Conservation (phyloP, 352 stramenopile genomes). For the Aphanomyces cochlioides region DNA sequence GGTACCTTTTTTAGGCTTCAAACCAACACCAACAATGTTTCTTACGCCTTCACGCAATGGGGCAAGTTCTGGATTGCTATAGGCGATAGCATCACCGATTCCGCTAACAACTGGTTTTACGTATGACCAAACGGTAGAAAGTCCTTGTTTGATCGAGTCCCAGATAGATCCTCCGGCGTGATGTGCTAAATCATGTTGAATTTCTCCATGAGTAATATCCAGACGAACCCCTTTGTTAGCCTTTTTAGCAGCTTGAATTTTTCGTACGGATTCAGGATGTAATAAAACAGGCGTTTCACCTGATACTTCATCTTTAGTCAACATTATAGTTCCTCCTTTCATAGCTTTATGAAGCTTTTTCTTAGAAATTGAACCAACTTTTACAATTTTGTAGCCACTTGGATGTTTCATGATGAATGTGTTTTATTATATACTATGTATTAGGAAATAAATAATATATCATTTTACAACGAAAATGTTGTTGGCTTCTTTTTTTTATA, state of each 20-base stretch:
- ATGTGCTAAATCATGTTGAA: background rate
- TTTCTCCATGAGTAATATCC: slow-evolving; percentile 3
- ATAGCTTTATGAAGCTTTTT: background rate
- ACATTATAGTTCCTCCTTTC: background rate
- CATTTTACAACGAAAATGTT: background rate
- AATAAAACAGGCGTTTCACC: background rate
- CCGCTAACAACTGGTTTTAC: background rate
- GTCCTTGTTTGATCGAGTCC: background rate
- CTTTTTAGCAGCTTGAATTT: background rate
- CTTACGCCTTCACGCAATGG: background rate
- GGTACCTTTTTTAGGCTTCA: background rate
- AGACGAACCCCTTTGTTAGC: background rate
- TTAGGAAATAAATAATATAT: background rate
- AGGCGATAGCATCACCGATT: background rate
- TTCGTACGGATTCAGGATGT: no score
- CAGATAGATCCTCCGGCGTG: background rate
- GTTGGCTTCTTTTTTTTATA: no score
- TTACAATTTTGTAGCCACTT: background rate
- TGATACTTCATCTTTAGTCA: background rate
- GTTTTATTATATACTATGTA: no score
- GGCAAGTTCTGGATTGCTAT: background rate
- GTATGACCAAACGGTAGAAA: background rate
- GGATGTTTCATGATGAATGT: background rate
- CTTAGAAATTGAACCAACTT: background rate
- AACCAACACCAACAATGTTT: background rate